Base-by-base conservation (phyloP, 306 rosid genomes). In the Cicer cuneatum region DNA sequence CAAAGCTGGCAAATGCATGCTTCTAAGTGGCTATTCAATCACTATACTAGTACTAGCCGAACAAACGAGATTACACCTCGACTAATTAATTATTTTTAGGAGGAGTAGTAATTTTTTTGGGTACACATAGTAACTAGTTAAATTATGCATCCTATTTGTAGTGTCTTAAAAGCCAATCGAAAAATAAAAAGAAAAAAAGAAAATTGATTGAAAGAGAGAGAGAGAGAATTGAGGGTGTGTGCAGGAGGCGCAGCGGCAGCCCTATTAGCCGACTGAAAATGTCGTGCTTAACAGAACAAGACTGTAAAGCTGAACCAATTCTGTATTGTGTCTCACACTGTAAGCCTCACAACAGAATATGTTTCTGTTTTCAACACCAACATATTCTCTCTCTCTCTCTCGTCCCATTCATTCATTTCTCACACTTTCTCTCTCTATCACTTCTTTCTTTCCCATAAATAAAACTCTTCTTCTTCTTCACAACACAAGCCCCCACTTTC, bases 211-310 rank as follows among this genome's bases (percentile, higher is more conserved):
- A 42, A 72, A 35, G 16, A 7, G 58, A 37, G 21, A 42, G 59
- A 35, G 16, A 7, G 58, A 37, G 65, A 2, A 29, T 29, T 9
- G 71, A 70, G 74, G 47, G 41, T 10, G 53, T 13, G 48, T 1
- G 42, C 71, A 69, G 77, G 62, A 58, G 79, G 71, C 81, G 75
- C 71, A 73, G 77, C 73, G 79, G 75, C 71, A 73, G 77, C 73
- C 83, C 83, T 77, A 77, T 71, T 41, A 79, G 89, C 81, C 85
- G 81, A 83, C 83, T 82, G 79, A 82, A 82, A 66, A 75, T 90
- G 91, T 91, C 91, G 83, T 87, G 91, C 93, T 83, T 78, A 85
- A 83, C 96, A 77, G 80, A 83, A 76, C 90, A 75, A 47, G 8
- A 4, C 83, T 82, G 89, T 75, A 90, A 93, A 86, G 91, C 90